These are phyloP conservation scores for Globisporangium echinulatum DNA, from an alignment of 352 stramenopile species.

Conservation along the genomic window DNA sequence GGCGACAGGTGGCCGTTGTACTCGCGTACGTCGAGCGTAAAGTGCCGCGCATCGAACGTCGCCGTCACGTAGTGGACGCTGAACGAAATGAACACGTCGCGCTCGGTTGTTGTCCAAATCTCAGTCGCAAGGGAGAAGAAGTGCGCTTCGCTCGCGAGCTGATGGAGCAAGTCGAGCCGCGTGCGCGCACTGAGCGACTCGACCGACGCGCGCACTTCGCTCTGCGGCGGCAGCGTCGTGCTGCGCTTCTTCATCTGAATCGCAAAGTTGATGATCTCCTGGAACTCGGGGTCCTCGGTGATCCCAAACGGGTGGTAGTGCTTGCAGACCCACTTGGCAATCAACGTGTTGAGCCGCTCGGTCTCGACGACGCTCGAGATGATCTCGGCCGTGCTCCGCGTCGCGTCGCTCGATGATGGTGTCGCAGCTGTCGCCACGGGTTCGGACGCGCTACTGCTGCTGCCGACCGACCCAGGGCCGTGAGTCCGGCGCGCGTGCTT, in stretches of 20 bases:
- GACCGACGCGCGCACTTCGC: conserved; percentile 33
- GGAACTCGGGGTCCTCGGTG: conserved; percentile 36
- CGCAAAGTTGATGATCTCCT: conserved; percentile 36
- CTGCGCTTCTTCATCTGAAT: conserved; percentile 23
- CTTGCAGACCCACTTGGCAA: conserved; percentile 43
- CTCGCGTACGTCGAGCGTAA: conserved; percentile 39
- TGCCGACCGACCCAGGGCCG: neutral
- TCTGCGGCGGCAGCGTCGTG: conserved; percentile 26
- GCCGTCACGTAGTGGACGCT: conserved; percentile 40
- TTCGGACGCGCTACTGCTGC: conserved; percentile 4
- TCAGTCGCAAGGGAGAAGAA: conserved; percentile 43
- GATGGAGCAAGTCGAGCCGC: conserved; percentile 31
- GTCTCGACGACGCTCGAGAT: conserved; percentile 30
- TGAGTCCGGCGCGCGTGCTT: conserved; percentile 4
- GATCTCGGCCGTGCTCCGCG: conserved; percentile 6
- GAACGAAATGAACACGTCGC: conserved; percentile 41
- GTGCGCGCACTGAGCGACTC: conserved; percentile 35
- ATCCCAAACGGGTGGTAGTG: conserved; percentile 40
- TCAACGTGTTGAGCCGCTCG: conserved; percentile 32
- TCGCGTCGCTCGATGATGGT: neutral
- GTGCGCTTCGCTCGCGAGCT: conserved; percentile 36
- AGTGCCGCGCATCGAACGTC: conserved; percentile 33
- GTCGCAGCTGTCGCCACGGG: neutral
- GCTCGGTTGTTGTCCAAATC: conserved; percentile 38
- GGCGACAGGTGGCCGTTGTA: conserved; percentile 32